Conservation (phyloP, 345 rosid species). For the Ricinus communis region DNA sequence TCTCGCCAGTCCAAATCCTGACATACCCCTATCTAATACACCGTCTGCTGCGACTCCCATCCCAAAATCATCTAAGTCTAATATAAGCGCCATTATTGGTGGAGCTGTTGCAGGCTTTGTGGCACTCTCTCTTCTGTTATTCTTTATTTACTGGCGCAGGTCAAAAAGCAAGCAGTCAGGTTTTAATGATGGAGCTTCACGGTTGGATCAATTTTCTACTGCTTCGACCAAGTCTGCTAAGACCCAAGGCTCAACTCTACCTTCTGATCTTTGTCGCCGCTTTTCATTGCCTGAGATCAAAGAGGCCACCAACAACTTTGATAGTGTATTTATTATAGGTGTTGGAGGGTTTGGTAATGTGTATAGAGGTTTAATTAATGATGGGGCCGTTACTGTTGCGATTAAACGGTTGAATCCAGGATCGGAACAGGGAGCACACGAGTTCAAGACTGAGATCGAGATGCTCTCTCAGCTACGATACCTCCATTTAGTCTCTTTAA, state of each 20-base stretch:
- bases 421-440: slow-evolving; percentile 29
- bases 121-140: not conserved
- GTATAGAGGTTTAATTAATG: not conserved
- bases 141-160: not conserved
- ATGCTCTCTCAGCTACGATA: slow-evolving; percentile 35
- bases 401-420: slow-evolving; percentile 27
- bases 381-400: not conserved
- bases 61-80: too few relatives aligned
- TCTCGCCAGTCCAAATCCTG: slow-evolving; percentile 13
- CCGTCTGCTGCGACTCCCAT: not conserved
- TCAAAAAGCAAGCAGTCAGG: not conserved
- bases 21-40: not conserved
- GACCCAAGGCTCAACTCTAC: slow-evolving; percentile 17
- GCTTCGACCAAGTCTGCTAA: not conserved
- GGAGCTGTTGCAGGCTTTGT: not conserved
- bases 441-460: slow-evolving; percentile 35
- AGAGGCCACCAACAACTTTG: slow-evolving; percentile 31
- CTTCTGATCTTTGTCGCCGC: slow-evolving; percentile 27
- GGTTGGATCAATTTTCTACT: too few relatives aligned
- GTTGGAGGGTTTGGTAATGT: slow-evolving; percentile 35
- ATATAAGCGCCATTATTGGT: not conserved
- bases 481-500: not conserved
- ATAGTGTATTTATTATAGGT: slow-evolving; percentile 22
- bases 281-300: slow-evolving; percentile 34
- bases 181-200: too few relatives aligned